Conservation (phyloP, 148 eudicot species). For the Fagopyrum esculentum region DNA sequence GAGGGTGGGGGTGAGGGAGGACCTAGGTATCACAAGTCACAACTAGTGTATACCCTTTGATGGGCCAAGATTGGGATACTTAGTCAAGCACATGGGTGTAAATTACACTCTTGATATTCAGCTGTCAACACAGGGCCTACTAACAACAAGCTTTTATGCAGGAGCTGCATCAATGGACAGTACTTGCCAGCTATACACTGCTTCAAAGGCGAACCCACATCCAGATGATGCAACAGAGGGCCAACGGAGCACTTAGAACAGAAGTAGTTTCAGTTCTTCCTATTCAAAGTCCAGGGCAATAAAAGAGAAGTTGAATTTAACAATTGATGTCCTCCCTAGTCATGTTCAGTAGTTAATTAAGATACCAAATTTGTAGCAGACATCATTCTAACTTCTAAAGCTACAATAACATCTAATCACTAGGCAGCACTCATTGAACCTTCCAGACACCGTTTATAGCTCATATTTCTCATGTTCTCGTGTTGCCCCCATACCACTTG, state of each 20-base stretch:
- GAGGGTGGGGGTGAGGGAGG: not conserved
- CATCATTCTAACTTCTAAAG: no score
- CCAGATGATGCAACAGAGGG: not conserved
- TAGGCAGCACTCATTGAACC: no score
- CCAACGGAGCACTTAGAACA: not conserved
- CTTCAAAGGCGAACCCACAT: not conserved
- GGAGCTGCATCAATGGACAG: not conserved
- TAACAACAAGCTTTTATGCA: not conserved
- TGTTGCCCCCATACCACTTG: no score
- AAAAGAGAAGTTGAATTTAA: no score
- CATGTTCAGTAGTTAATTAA: no score
- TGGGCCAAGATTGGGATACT: not conserved
- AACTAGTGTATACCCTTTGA: not conserved
- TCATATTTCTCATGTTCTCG: no score
- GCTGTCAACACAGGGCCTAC: constrained; percentile 7
- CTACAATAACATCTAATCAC: no score
- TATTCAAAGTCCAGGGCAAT: no score
- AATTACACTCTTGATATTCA: not conserved
- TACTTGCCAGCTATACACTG: not conserved
- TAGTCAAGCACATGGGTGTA: not conserved
- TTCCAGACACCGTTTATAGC: no score
- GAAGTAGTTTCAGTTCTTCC: not conserved
- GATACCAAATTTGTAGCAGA: no score
- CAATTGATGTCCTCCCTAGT: not conserved
- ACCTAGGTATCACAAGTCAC: not conserved